Base-by-base conservation (phyloP, 345 rosid genomes). In the Ceriops tagal region DNA sequence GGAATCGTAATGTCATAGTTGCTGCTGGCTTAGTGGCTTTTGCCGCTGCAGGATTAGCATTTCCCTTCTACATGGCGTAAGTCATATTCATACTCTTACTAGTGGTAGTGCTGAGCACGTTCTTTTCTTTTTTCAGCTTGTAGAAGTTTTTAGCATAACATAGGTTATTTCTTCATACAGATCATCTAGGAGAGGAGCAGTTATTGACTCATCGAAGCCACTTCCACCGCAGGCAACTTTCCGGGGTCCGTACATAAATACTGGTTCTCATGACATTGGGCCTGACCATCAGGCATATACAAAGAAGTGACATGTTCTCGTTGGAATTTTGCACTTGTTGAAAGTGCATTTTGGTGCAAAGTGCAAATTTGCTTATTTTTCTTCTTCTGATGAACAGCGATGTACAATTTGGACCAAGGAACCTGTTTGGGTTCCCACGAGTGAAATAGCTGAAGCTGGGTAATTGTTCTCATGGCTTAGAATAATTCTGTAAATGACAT, bases 181-280 rank as follows among this genome's bases (percentile, higher is more conserved):
- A 28, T 68, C 47, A 20, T 80, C 89, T 26, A 92, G 69, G 81
- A 75, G 72, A 7, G 78, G 64, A 43, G 91, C 96, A 6, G 92
- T 91, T 70, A 86, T 92, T 16, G 97, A 95, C 76, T 57, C 96
- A 61, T 83, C 99, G 22, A 92, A 92, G 78, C 86, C 97, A 0
- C 78, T 95, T 61, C 91, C 96, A 30, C 97, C 97, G 1, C 96
- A 95, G 83, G 99, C 96, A 56, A 89, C 99, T 62, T 95, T 90
- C 57, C 79, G 99, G 65, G 97, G 96, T 76, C 97, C 99, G 72
- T 95, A 95, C 84, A 82, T 95, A 26, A 95, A 95, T 80, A 88
- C 97, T 0, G 96, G 97, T 16, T 92, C 97, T 64, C 92, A 90
- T 31, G 97, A 95, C 69, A 73, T 90, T 67, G 99, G 99, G 70